Conservation (phyloP, 139 green algal genomes). For the Volvox africanus region DNA sequence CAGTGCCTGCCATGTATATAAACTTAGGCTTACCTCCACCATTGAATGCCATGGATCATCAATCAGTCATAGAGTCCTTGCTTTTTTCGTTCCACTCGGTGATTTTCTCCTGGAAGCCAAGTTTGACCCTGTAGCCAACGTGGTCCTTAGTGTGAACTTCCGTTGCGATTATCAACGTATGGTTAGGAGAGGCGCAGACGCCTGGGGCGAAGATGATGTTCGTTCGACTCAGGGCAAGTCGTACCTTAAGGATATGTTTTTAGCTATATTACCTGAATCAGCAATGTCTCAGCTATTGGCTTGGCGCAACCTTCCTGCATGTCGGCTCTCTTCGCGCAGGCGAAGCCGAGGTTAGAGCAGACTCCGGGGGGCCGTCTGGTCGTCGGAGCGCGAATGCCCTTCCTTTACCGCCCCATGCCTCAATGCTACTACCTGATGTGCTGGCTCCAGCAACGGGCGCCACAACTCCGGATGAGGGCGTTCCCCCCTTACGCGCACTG, state of each 20-base stretch:
- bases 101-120: too few relatives aligned
- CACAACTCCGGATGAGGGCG: not conserved
- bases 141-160: too few relatives aligned
- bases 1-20: too few relatives aligned
- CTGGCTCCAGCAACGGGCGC: not conserved
- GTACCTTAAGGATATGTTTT: not conserved
- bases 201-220: not conserved
- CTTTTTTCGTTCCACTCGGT: too few relatives aligned
- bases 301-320: not conserved
- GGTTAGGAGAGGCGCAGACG: not conserved
- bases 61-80: too few relatives aligned
- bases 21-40: too few relatives aligned
- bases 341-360: not conserved
- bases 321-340: not conserved
- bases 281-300: not conserved
- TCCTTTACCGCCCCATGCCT: not conserved
- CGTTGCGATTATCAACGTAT: not conserved
- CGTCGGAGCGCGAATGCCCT: not conserved
- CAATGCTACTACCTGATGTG: not conserved
- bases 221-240: not conserved
- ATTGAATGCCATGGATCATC: too few relatives aligned
- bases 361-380: not conserved
- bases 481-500: conserved; percentile 23
- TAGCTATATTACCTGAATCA: not conserved
- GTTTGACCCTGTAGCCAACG: too few relatives aligned